Evolutionary conservation across 1,284 basidiomycete genomes (phyloP).

Genomic region (Rugosomyces carneus): DNA sequence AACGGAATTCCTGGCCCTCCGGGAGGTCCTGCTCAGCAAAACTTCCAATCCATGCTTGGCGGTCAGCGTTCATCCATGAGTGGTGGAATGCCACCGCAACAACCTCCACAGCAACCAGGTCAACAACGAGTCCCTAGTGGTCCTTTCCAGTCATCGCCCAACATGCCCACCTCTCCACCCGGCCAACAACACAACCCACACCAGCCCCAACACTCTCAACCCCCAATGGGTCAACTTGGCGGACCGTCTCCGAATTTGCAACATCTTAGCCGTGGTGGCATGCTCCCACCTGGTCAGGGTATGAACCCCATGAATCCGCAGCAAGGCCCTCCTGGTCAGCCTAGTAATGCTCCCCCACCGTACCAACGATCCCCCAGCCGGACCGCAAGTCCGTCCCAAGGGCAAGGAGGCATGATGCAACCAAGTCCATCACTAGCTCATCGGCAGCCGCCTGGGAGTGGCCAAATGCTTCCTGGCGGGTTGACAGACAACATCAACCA

Average conservation of each 20-base stretch:
- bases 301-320: slow-evolving; percentile 33
- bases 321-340: slow-evolving; percentile 21
- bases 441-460: slow-evolving; percentile 34
- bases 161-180: slow-evolving; percentile 16
- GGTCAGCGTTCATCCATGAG: slow-evolving; percentile 20
- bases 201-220: slow-evolving; percentile 27
- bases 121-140: slow-evolving; percentile 16
- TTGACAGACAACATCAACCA: slow-evolving; percentile 17
- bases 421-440: slow-evolving; percentile 50
- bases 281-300: slow-evolving; percentile 46
- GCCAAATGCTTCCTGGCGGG: slow-evolving; percentile 15
- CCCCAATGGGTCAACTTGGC: slow-evolving; percentile 46
- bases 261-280: slow-evolving; percentile 36
- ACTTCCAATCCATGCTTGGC: slow-evolving; percentile 17
- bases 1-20: slow-evolving; percentile 41
- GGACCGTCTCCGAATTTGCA: slow-evolving; percentile 43
- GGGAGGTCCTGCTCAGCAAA: slow-evolving; percentile 24
- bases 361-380: slow-evolving; percentile 49
- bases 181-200: slow-evolving; percentile 17
- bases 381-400: slow-evolving; percentile 42
- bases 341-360: slow-evolving; percentile 22
- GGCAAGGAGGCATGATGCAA: slow-evolving; percentile 34
- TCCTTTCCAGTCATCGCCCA: slow-evolving; percentile 17
- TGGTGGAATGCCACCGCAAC: slow-evolving; percentile 16
- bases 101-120: slow-evolving; percentile 19